These are phyloP conservation scores for Globisporangium cystogenes DNA, from an alignment of 352 stramenopile species.

Conservation along the genomic window DNA sequence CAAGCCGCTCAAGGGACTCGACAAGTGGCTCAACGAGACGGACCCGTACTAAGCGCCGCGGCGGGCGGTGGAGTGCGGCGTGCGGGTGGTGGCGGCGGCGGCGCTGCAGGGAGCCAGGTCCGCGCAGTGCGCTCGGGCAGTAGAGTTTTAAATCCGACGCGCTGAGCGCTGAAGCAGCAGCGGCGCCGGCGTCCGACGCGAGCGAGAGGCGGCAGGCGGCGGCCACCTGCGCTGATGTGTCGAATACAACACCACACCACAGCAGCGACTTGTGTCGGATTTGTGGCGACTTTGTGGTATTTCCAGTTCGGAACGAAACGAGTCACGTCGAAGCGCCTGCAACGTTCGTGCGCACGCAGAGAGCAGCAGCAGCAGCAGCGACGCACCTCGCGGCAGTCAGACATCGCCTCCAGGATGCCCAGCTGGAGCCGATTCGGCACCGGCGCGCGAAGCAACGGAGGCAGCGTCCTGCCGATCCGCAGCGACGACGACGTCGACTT, in stretches of 20 bases:
- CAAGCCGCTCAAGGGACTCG: constrained; percentile 82
- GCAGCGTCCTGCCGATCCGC: constrained; percentile 7
- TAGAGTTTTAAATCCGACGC: not conserved
- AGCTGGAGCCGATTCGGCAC: constrained; percentile 12
- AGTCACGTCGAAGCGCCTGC: too few species aligned
- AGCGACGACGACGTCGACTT: constrained; percentile 1
- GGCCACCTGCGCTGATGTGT: too few species aligned
- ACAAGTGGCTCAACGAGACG: constrained; percentile 86
- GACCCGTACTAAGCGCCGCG: constrained; percentile 54
- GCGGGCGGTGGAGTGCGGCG: not conserved
- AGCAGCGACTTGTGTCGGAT: too few species aligned
- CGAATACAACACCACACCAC: too few species aligned
- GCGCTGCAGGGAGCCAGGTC: not conserved
- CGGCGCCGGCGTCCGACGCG: not conserved
- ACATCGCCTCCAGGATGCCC: not conserved
- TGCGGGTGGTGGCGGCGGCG: not conserved
- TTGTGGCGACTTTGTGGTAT: too few species aligned
- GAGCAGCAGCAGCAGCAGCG: not conserved
- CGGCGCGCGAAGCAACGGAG: not conserved
- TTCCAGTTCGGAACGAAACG: not conserved
- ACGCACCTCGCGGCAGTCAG: too few species aligned
- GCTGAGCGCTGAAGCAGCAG: not conserved
- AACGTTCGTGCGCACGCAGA: not conserved
- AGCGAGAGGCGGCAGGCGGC: too few species aligned
- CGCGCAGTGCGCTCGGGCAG: not conserved